Conservation (phyloP, 2,329 filamentous ascomycete genomes). For the Gyromitra esculenta region DNA sequence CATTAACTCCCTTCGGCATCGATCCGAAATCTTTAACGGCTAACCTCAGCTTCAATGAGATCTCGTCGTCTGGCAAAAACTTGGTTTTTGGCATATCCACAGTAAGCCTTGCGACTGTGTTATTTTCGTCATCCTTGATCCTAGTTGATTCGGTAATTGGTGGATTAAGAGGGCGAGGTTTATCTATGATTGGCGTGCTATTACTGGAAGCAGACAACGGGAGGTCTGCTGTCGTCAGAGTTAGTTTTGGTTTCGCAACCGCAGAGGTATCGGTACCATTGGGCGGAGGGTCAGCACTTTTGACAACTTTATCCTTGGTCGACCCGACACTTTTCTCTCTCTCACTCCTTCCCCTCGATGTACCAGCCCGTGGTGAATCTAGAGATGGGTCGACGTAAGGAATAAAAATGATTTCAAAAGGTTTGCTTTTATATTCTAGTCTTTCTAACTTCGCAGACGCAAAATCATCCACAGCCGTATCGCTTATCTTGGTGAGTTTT, state of each 20-base stretch:
- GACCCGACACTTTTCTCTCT: slow-evolving; percentile 49
- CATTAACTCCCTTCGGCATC: slow-evolving; percentile 51
- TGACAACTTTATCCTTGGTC: slow-evolving; percentile 7
- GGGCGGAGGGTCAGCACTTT: slow-evolving; percentile 2
- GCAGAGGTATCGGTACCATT: slow-evolving; percentile 12
- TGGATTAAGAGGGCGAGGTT: slow-evolving; percentile 40
- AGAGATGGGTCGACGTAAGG: slow-evolving; percentile 54
- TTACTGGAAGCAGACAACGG: slow-evolving; percentile 47
- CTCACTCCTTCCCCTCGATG: slow-evolving; percentile 28
- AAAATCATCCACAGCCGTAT: slow-evolving; percentile 25
- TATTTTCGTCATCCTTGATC: slow-evolving; percentile 51
- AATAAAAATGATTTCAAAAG: slow-evolving; percentile 53
- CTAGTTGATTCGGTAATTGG: slow-evolving; percentile 35
- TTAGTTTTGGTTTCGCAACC: slow-evolving; percentile 53
- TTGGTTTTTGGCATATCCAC: slow-evolving; percentile 50
- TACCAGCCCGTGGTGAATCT: slow-evolving; percentile 39
- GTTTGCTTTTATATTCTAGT: slow-evolving; percentile 49
- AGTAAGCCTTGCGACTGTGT: slow-evolving; percentile 51
- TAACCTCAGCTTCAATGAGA: slow-evolving; percentile 47
- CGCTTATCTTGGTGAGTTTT: slow-evolving; percentile 39
- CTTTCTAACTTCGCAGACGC: slow-evolving; percentile 28
- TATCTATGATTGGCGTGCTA: slow-evolving; percentile 53
- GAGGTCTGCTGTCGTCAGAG: slow-evolving; percentile 54
- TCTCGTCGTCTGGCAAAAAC: slow-evolving; percentile 54
- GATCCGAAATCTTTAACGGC: slow-evolving; percentile 35